phyloP scores from a whole-genome alignment of 2,329 filamentous ascomycete species.

The Aspergillus persii region DNA sequence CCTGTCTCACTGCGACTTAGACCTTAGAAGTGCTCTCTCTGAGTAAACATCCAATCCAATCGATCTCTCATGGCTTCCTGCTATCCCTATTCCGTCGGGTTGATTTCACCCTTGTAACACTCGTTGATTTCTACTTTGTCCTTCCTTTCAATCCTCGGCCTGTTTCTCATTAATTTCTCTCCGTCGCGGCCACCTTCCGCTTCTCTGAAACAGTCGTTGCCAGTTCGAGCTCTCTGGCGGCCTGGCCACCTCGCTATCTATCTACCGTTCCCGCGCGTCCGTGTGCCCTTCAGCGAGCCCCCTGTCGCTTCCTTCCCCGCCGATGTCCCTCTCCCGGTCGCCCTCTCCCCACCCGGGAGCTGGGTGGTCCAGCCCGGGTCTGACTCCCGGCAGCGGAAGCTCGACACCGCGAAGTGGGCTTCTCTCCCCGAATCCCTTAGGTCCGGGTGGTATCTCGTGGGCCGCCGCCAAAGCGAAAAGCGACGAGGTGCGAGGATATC shows the following conservation, averaged over 20 bases:
- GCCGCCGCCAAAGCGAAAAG: slow-evolving; percentile 77
- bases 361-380: slow-evolving; percentile 82
- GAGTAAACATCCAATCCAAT: not conserved
- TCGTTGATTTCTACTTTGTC: slow-evolving; percentile 1
- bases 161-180: slow-evolving; percentile 9
- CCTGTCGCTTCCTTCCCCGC: slow-evolving; percentile 34
- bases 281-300: not conserved
- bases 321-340: slow-evolving; percentile 83
- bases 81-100: slow-evolving; percentile 1
- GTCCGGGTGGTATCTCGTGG: slow-evolving; percentile 63
- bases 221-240: not conserved
- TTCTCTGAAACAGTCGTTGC: not conserved
- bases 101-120: not conserved
- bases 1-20: not conserved
- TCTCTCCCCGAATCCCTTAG: slow-evolving; percentile 23
- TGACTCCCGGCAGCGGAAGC: slow-evolving; percentile 69
- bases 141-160: slow-evolving; percentile 1
- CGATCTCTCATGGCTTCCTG: not conserved
- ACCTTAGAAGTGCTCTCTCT: not conserved
- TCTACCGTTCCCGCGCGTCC: not conserved
- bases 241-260: not conserved
- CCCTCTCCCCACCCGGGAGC: slow-evolving; percentile 80
- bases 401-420: slow-evolving; percentile 60
- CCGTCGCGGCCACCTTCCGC: not conserved
- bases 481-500: slow-evolving; percentile 69